phyloP scores from a whole-genome alignment of 768 basidiomycete genomes.

The Termitomyces sp. region DNA sequence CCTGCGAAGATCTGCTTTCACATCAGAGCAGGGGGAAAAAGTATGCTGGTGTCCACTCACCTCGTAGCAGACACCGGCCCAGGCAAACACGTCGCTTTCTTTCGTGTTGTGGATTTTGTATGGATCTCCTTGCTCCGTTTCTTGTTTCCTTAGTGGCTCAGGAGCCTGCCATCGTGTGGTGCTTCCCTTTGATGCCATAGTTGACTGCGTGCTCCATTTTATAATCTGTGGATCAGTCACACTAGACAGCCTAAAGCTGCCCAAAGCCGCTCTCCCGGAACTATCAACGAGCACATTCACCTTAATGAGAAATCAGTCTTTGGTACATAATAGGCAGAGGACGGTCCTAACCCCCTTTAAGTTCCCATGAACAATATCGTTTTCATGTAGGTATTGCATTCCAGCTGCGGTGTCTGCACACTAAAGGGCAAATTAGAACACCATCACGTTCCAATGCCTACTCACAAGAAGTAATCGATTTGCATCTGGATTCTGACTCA shows the following conservation, averaged over 20 bases:
- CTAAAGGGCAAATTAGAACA: not conserved
- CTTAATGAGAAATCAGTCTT: not conserved
- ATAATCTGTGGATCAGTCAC: not conserved
- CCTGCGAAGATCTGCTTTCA: not conserved
- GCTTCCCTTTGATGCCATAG: not conserved
- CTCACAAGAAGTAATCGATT: slow-evolving; percentile 4
- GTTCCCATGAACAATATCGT: slow-evolving; percentile 3
- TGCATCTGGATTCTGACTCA: not conserved
- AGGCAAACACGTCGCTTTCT: slow-evolving; percentile 3
- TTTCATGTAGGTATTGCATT: slow-evolving; percentile 1
- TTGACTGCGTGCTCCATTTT: not conserved
- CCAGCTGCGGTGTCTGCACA: slow-evolving; percentile 1
- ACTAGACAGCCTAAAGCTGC: not conserved
- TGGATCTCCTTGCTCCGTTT: not conserved
- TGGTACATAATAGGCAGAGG: not conserved
- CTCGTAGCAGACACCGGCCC: slow-evolving; percentile 2
- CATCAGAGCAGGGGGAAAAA: not conserved
- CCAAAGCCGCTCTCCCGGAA: not conserved
- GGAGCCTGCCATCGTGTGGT: slow-evolving; percentile 4
- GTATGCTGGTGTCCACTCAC: not conserved
- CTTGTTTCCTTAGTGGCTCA: not conserved
- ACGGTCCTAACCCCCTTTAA: not conserved
- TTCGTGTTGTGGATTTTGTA: not conserved
- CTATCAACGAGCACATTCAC: not conserved
- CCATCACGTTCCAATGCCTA: too few species aligned